Conservation (phyloP, 2,329 filamentous ascomycete genomes). For the Pseudocercospora crystallina region DNA sequence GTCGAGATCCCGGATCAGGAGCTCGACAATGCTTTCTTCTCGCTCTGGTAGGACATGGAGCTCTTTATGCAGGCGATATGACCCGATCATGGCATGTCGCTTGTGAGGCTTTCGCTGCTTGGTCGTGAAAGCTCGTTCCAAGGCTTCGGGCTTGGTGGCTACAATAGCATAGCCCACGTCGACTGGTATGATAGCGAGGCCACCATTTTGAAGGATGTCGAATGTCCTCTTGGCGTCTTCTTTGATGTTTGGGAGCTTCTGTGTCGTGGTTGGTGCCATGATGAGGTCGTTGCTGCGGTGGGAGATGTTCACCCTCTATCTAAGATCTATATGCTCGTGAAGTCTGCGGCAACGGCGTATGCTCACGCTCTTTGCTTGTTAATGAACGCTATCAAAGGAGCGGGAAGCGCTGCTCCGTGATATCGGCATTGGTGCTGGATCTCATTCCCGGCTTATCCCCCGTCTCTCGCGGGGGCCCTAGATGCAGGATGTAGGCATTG, state of each 20-base stretch:
- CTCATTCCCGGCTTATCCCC: too few species aligned
- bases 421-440: not conserved
- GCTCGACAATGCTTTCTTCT: constrained; percentile 3
- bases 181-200: constrained; percentile 6
- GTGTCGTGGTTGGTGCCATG: too few species aligned
- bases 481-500: too few species aligned
- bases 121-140: constrained; percentile 8
- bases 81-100: constrained; percentile 10
- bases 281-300: too few species aligned
- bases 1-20: not conserved
- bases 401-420: too few species aligned
- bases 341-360: too few species aligned
- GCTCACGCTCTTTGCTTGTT: too few species aligned
- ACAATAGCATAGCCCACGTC: constrained; percentile 4
- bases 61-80: constrained; percentile 4
- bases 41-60: constrained; percentile 7
- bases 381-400: too few species aligned
- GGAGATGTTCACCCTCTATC: too few species aligned
- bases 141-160: constrained; percentile 3
- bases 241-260: constrained; percentile 1
- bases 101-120: constrained; percentile 7
- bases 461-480: too few species aligned
- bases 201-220: constrained; percentile 1
- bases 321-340: too few species aligned
- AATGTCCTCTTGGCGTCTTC: constrained; percentile 1